Conservation (phyloP, 75 land plant species). For the Isoetes taiwanensis region DNA sequence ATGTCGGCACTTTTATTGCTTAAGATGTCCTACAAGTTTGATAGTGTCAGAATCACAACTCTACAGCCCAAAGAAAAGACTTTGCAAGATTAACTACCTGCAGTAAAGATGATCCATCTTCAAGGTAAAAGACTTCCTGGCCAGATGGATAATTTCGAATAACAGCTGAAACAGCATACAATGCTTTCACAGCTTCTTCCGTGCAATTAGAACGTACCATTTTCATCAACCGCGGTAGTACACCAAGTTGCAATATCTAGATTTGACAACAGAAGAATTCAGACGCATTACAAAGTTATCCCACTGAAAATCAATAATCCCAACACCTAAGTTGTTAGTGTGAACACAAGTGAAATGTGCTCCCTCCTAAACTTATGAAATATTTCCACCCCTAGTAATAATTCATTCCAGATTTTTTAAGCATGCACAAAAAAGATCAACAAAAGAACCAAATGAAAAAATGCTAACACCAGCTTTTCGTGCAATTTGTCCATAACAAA, state of each 20-base stretch:
- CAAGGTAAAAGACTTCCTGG: slow-evolving; percentile 46
- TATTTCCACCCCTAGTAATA: background rate
- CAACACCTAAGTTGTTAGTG: too few relatives aligned
- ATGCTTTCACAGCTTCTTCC: slow-evolving; percentile 83
- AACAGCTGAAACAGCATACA: slow-evolving; percentile 85
- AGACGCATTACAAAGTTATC: background rate
- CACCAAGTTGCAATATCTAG: slow-evolving; percentile 57
- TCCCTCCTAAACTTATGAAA: background rate
- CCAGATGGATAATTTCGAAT: slow-evolving; percentile 62
- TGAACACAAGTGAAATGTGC: too few relatives aligned
- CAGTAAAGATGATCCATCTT: slow-evolving; percentile 49
- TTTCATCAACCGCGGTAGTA: slow-evolving; percentile 49
- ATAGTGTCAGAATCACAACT: too few relatives aligned
- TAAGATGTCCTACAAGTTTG: slow-evolving; percentile 62
- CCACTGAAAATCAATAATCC: background rate
- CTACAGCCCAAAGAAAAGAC: too few relatives aligned
- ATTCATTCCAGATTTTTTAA: background rate
- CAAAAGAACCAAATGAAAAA: background rate
- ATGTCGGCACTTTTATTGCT: slow-evolving; percentile 43
- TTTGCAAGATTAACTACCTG: slow-evolving; percentile 59
- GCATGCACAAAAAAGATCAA: background rate
- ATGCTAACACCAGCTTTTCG: background rate
- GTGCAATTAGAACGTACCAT: slow-evolving; percentile 47
- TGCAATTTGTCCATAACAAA: background rate
- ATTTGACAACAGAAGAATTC: background rate